Conservation (phyloP, 768 basidiomycete genomes). For the Agrocybe pediades region DNA sequence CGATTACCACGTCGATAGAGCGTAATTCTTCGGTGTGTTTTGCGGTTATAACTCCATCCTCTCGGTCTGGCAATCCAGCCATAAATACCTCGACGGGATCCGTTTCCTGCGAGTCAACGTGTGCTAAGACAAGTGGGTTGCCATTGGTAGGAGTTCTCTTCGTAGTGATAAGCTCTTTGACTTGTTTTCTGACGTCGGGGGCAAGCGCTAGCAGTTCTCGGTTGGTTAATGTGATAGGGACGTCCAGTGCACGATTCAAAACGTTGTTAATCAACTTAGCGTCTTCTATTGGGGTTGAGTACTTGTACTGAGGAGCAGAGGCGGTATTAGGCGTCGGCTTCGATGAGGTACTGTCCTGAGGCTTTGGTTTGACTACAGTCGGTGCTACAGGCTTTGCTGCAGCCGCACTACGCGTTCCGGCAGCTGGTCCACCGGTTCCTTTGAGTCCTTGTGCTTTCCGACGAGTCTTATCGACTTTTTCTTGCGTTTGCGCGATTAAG, state of each 20-base stretch:
- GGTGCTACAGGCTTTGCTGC: neutral
- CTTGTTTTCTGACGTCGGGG: slow-evolving; percentile 13
- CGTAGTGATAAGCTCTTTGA: slow-evolving; percentile 14
- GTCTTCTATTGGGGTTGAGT: slow-evolving; percentile 14
- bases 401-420: slow-evolving; percentile 1
- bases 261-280: slow-evolving; percentile 1
- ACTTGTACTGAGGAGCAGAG: slow-evolving; percentile 11
- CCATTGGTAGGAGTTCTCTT: neutral
- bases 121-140: neutral
- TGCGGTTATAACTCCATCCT: slow-evolving; percentile 4
- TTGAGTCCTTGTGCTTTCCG: neutral
- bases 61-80: neutral
- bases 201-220: slow-evolving; percentile 16
- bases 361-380: neutral
- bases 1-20: slow-evolving; percentile 10
- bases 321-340: neutral
- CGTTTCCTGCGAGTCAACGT: neutral
- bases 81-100: neutral
- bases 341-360: neutral
- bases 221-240: slow-evolving; percentile 12
- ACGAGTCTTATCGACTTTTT: slow-evolving; percentile 6
- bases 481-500: neutral
- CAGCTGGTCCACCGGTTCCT: neutral
- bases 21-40: slow-evolving; percentile 15
- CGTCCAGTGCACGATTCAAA: slow-evolving; percentile 9